Evolutionary conservation across 2,329 filamentous ascomycete species (phyloP), one percentile per base, ranked within the genome.

Genomic region (Corinectria fuckeliana): DNA sequence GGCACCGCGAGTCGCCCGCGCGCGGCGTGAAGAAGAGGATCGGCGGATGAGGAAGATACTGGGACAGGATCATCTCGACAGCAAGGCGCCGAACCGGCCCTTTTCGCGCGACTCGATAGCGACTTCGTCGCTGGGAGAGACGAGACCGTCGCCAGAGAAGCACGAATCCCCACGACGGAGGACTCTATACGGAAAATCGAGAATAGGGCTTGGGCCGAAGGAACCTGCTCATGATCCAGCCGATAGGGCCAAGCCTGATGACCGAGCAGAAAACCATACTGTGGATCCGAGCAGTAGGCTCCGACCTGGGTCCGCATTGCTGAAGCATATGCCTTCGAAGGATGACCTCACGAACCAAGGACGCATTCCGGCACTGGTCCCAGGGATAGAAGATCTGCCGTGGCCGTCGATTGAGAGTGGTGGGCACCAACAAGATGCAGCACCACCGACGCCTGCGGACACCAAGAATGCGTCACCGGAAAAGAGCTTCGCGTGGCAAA

Each of bases 401-500:
- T 58, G 77, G 1, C 72, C 71, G 3, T 77, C 76, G 4, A 63
- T 75, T 32, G 78, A 78, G 41, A 51, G 50, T 6, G 60, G 26
- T 6, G 50, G 53, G 18, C 57, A 36, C 10, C 45, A 58, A 14
- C 28, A 56, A 11, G 45, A 55, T 5, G 41, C 58, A 11, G 56
- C 52, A 47, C 55, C 16, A 0, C 36, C 32, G 8, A 41, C 38
- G 14, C 44, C 50, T 2, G 25, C 45, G 5, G 58, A 28, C 5
- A 5, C 42, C 11, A 53, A 53, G 47, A 55, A 61, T 48, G 54
- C 64, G 5, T 82, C 81, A 0, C 83, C 83, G 0, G 79, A 81
- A 50, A 85, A 82, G 70, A 82, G 79, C 64, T 83, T 80, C 56
- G 81, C 79, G 7, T 87, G 84, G 84, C 75, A 86, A 56, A 71